phyloP scores from a whole-genome alignment of 2,329 filamentous ascomycete species.

The Trichoderma sp. region DNA sequence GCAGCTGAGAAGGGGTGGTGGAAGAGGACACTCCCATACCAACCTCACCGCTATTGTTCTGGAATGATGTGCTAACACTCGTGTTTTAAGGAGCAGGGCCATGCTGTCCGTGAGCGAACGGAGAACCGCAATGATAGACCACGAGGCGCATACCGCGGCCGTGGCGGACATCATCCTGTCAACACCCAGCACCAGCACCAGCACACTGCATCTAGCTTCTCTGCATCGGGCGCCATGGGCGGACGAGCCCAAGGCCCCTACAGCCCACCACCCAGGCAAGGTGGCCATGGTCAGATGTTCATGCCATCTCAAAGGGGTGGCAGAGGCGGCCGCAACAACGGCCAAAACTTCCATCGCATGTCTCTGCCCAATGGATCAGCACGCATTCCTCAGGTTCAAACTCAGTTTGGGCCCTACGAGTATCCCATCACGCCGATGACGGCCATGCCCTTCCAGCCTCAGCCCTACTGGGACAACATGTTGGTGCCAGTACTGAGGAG shows the following conservation, averaged over 20 bases:
- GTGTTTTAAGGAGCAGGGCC: conserved; percentile 30
- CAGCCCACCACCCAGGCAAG: conserved; percentile 48
- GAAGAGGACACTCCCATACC: neutral
- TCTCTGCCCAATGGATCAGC: conserved; percentile 41
- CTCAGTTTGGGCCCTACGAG: conserved; percentile 41
- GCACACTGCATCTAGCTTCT: conserved; percentile 35
- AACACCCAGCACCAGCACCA: conserved; percentile 40
- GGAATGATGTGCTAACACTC: conserved; percentile 18
- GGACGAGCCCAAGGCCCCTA: conserved; percentile 42
- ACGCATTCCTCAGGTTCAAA: conserved; percentile 41
- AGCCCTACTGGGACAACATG: conserved; percentile 57
- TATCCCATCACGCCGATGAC: conserved; percentile 44
- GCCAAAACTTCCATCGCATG: conserved; percentile 42
- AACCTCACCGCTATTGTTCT: neutral
- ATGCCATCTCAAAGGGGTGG: conserved; percentile 38
- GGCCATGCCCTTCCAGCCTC: conserved; percentile 37
- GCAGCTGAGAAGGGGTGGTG: neutral
- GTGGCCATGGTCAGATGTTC: conserved; percentile 39
- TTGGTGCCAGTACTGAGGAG: conserved; percentile 45
- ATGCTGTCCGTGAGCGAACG: conserved; percentile 35
- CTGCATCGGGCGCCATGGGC: conserved; percentile 37
- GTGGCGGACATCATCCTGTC: conserved; percentile 45
- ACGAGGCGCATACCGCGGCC: conserved; percentile 48
- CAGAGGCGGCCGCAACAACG: conserved; percentile 38
- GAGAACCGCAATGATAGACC: conserved; percentile 45